A percentile compares a stretch with the other conserved stretches of the same genome.
Evolutionary conservation across 495 filamentous ascomycete species (phyloP).

Genomic region (Echria macrotheca): DNA sequence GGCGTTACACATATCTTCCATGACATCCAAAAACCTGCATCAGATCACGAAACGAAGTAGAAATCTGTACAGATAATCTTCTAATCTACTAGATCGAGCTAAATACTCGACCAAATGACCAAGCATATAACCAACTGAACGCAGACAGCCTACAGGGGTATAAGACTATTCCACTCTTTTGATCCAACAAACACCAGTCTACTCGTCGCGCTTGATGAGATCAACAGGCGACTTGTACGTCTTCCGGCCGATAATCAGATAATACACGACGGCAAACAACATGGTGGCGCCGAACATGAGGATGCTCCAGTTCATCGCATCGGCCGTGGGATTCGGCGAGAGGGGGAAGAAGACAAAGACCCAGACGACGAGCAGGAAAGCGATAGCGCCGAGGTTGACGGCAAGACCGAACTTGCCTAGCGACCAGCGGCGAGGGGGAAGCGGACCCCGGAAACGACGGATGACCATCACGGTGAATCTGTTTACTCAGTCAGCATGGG

Average conservation of each 20-base stretch:
- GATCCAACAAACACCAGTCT: no score
- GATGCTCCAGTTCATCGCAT: constrained; percentile 46
- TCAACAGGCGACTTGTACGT: constrained; percentile 12
- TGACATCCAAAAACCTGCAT: no score
- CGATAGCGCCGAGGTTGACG: constrained; percentile 32
- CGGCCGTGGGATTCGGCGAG: constrained; percentile 27
- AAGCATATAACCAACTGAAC: no score
- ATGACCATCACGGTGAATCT: constrained; percentile 23
- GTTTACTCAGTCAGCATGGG: not conserved
- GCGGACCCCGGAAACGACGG: constrained; percentile 29
- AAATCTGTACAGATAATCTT: no score
- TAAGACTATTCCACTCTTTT: no score
- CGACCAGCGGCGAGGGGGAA: constrained; percentile 39
- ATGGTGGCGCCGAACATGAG: constrained; percentile 41
- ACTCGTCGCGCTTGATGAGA: constrained; percentile 13
- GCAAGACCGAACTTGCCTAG: constrained; percentile 29
- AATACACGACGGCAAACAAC: constrained; percentile 21
- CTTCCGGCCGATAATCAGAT: constrained; percentile 15
- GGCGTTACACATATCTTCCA: no score
- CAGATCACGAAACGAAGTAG: no score
- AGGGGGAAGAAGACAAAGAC: constrained; percentile 42
- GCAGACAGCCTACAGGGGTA: no score
- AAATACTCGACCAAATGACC: no score
- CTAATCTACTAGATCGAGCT: no score
- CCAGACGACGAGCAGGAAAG: constrained; percentile 31